Base-by-base conservation (phyloP, 345 rosid genomes). In the Nasturtium officinale region DNA sequence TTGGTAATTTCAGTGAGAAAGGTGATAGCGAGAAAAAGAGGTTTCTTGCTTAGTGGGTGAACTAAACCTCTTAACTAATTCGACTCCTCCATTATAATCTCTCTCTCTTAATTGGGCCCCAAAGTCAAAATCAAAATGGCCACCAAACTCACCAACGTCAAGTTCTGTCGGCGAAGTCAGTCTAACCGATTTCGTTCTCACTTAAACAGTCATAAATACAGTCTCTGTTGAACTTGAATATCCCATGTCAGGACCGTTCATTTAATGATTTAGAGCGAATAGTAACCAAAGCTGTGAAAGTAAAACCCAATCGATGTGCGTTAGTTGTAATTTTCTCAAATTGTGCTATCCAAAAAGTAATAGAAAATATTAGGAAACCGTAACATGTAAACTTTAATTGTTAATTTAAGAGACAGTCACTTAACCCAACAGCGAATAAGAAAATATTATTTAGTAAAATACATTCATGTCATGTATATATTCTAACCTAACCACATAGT, bases 91-190 rank as follows among this genome's bases (percentile, higher is more conserved):
- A 33, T 9, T 50, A 17, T 25, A 40, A 47, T 51, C 60, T 47
- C 13, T 8, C 25, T 35, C 42, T 52, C 50, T 62, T 18, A 20
- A 28, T 55, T 55, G 57, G 75, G 75, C 13, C 79, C 75, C 17
- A 58, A 59, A 71, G 76, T 71, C 76, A 10, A 77, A 57, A 65
- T 65, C 80, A 65, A 72, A 77, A 65, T 40, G 59, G 63, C 68
- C 62, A 71, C 63, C 80, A 77, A 77, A 77, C 64, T 65, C 77
- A 77, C 77, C 77, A 71, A 67, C 56, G 72, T 54, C 75, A 76
- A 38, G 48, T 9, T 45, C 65, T 59, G 57, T 71, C 61, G 29
- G 68, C 40, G 62, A 64, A 64, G 76, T 71, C 62, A 70, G 63
- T 77, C 48, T 71, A 76, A 69, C 79, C 65, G 29, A 63, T 62